phyloP scores from a whole-genome alignment of 2,329 filamentous ascomycete species.

The Botrytis hyacinthi region DNA sequence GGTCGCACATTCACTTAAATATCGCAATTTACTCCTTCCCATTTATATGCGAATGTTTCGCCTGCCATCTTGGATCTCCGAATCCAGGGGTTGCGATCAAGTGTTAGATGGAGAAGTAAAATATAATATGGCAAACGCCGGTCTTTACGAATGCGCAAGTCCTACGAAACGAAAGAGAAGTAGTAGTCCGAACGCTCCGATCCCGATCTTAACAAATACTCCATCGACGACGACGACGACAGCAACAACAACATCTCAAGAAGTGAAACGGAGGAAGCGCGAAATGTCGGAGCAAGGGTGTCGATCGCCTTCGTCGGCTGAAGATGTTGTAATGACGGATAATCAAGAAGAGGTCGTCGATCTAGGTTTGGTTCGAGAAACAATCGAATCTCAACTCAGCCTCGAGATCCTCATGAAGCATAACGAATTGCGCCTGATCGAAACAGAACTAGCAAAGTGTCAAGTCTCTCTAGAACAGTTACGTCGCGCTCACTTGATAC shows the following conservation, averaged over 20 bases:
- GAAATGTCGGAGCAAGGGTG: conserved; percentile 25
- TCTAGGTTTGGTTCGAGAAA: conserved; percentile 37
- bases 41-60: conserved; percentile 57
- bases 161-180: conserved; percentile 35
- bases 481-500: conserved; percentile 86
- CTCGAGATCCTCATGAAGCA: conserved; percentile 93
- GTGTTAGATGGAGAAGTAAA: conserved; percentile 44
- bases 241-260: conserved; percentile 28
- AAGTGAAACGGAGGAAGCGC: conserved; percentile 39
- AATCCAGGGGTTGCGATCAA: conserved; percentile 57
- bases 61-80: conserved; percentile 53
- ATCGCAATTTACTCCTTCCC: neutral
- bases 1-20: conserved; percentile 14
- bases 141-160: conserved; percentile 28
- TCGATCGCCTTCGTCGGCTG: neutral
- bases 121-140: conserved; percentile 41
- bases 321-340: conserved; percentile 26
- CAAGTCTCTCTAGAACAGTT: conserved; percentile 91
- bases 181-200: conserved; percentile 22
- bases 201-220: conserved; percentile 18
- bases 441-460: conserved; percentile 94
- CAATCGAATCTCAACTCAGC: conserved; percentile 81
- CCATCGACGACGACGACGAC: neutral
- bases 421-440: conserved; percentile 87
- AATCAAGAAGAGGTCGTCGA: conserved; percentile 26